These are phyloP conservation scores for Ambrosiella xylebori DNA, from an alignment of 2,329 filamentous ascomycete species.

Conservation along the genomic window DNA sequence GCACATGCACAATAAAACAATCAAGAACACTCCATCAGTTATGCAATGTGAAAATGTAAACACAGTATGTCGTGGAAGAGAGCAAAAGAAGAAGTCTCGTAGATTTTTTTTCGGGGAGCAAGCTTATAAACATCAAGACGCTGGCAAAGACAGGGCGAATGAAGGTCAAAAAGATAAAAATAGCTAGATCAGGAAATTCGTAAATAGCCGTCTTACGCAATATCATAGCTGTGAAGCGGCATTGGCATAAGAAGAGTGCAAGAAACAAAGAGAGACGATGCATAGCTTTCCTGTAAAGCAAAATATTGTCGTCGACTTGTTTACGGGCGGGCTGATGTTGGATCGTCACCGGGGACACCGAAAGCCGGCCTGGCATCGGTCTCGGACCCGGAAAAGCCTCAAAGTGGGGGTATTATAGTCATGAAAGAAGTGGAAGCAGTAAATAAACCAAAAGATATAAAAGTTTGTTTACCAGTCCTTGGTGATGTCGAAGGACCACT, in stretches of 20 bases:
- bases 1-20: no score
- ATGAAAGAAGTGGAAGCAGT: neutral
- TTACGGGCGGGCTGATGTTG: no score
- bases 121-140: neutral
- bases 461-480: conserved; percentile 64
- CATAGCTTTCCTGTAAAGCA: neutral
- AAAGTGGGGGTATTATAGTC: neutral
- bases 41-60: no score
- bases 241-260: neutral
- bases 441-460: neutral
- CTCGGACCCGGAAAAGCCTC: neutral
- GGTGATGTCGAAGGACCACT: conserved; percentile 91
- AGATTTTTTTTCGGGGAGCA: neutral
- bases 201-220: conserved; percentile 5
- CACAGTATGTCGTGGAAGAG: no score
- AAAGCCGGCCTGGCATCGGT: neutral
- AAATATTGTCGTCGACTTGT: no score
- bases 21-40: no score
- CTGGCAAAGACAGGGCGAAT: neutral
- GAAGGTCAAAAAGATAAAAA: neutral
- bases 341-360: no score
- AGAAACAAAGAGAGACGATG: neutral
- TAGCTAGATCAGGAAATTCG: conserved; percentile 8
- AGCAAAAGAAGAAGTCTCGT: neutral
- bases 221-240: neutral